Conservation (phyloP, 129 eudicot species). For the Flaveria linearis region DNA sequence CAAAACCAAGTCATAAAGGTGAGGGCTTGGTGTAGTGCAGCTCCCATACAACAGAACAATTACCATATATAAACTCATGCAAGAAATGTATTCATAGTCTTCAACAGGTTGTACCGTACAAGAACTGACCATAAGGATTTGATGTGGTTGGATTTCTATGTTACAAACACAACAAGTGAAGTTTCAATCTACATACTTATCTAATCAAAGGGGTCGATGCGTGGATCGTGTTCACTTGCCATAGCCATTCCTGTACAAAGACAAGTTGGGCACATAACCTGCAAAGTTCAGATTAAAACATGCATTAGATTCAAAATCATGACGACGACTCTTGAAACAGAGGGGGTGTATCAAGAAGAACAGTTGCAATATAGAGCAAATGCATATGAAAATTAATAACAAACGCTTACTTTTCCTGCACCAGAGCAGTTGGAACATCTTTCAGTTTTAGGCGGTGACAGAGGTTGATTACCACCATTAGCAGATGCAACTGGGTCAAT, state of each 20-base stretch:
- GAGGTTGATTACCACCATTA: constrained; percentile 68
- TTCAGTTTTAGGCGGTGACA: constrained; percentile 84
- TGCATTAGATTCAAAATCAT: constrained; percentile 10
- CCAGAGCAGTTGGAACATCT: constrained; percentile 95
- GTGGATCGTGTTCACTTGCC: constrained; percentile 99
- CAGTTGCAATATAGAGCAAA: background rate
- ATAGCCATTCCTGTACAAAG: constrained; percentile 99
- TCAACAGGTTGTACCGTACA: constrained; percentile 15
- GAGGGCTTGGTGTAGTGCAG: constrained; percentile 6
- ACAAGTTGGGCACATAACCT: constrained; percentile 99
- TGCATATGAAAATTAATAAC: background rate
- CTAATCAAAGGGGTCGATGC: constrained; percentile 95
- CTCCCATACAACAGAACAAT: constrained; percentile 10
- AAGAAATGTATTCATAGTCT: constrained; percentile 19
- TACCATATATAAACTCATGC: constrained; percentile 22
- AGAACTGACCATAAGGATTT: constrained; percentile 22
- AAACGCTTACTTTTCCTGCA: constrained; percentile 75
- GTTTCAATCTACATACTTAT: constrained; percentile 18
- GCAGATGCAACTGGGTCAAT: constrained; percentile 72
- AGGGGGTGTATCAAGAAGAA: background rate
- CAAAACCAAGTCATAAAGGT: background rate
- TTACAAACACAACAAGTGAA: constrained; percentile 23
- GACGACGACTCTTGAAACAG: background rate
- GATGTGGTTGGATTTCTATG: constrained; percentile 21
- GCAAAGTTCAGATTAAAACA: constrained; percentile 25